phyloP scores from a whole-genome alignment of 1,139 yeast species.

The Kurtzmaniella quercitrusa region DNA sequence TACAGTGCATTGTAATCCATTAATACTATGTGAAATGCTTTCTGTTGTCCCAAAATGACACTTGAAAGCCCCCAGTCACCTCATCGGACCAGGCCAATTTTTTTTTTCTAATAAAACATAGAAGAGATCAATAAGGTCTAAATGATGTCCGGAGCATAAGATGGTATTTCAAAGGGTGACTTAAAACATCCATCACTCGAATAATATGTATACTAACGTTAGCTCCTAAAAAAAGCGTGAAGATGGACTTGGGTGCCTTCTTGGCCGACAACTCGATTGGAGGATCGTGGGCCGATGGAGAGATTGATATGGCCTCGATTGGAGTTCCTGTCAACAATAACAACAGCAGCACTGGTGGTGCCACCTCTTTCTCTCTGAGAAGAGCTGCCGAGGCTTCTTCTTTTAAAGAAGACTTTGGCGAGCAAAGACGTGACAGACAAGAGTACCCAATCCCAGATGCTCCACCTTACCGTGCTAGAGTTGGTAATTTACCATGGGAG shows the following conservation, averaged over 20 bases:
- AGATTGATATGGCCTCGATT: conserved; percentile 52
- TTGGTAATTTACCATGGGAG: conserved; percentile 85
- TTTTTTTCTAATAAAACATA: background rate
- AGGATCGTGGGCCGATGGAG: conserved; percentile 59
- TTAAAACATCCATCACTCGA: background rate
- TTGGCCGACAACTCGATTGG: conserved; percentile 48
- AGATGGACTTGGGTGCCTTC: conserved; percentile 51
- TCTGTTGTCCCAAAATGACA: background rate
- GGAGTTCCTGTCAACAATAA: conserved; percentile 39
- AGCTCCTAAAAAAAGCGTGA: conserved; percentile 41
- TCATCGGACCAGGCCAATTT: background rate
- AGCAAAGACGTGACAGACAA: conserved; percentile 38
- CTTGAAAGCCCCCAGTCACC: background rate
- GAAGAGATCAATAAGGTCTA: background rate
- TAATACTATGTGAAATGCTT: background rate
- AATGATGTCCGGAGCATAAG: too few species aligned
- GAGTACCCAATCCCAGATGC: conserved; percentile 86
- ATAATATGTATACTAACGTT: conserved; percentile 11
- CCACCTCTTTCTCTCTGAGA: conserved; percentile 19
- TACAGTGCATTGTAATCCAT: conserved; percentile 1
- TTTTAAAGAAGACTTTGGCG: conserved; percentile 7
- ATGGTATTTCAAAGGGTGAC: too few species aligned
- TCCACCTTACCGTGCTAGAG: conserved; percentile 88
- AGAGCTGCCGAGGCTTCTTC: conserved; percentile 8
- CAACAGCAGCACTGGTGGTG: conserved; percentile 7